Base-by-base conservation (phyloP, 2,329 filamentous ascomycete genomes). In the Cordyceps farinosa region DNA sequence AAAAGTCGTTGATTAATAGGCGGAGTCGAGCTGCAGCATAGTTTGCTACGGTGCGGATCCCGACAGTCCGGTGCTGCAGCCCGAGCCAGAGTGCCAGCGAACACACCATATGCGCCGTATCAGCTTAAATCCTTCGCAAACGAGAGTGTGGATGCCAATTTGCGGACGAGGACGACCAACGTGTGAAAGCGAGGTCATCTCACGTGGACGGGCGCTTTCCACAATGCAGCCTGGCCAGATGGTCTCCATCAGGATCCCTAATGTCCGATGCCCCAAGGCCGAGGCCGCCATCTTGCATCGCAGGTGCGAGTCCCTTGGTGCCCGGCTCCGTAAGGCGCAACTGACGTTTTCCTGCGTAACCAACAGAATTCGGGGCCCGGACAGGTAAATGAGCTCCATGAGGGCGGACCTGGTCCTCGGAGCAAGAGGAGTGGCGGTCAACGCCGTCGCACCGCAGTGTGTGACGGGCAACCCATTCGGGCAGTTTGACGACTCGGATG, bases 361-460 rank as follows among this genome's bases (percentile, higher is more conserved):
- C 60, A 62, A 50, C 60, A 62, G 56, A 61, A 30, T 15, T 47
- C 4, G 13, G 29, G n/a, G 34, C 27, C 6, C 11, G 59, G 15
- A 13, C 30, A 34, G 40, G 38, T 42, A 40, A 29, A 51, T 50
- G 44, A 44, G 44, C 47, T 48, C 60, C 38, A 44, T 54, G 48
- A 53, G 48, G 9, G 40, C 38, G 38, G 48, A 61, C 48, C 22
- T 38, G 40, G 15, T 8, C 45, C 44, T 42, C 29, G 45, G 34
- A 30, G 40, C n/a, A 51, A 29, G 15, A 42, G 45, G 61, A 63
- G 61, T 63, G 54, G 61, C 61, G 61, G 61, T 63, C 61, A 57
- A 47, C 38, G 45, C 61, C 61, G 61, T 63, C 61, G 61, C 61
- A 62, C 51, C 52, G 44, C 27, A 44, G 7, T 15, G n/a, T 61